Conservation (phyloP, 2,329 filamentous ascomycete species). For the Trichoderma sp. region DNA sequence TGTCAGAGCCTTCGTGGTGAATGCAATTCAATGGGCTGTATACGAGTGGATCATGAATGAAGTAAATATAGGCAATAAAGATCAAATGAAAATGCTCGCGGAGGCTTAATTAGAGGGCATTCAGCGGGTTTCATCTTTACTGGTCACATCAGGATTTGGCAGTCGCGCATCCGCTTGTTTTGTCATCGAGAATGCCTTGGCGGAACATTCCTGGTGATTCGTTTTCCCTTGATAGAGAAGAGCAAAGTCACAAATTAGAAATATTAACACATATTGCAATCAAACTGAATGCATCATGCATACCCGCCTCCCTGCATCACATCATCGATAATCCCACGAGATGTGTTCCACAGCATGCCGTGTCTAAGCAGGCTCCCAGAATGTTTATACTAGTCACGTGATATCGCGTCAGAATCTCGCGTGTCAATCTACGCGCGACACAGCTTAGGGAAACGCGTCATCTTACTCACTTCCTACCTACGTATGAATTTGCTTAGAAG, state of each 20-base stretch:
- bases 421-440: not conserved
- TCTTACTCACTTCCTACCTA: not conserved
- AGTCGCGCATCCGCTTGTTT: not conserved
- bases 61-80: conserved; percentile 34
- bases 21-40: conserved; percentile 87
- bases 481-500: not conserved
- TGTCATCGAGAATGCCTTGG: not conserved
- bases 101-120: not conserved
- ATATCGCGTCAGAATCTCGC: not conserved
- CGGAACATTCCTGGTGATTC: not conserved
- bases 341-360: not conserved
- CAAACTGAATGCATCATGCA: not conserved
- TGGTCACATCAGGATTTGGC: not conserved
- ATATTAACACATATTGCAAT: not conserved
- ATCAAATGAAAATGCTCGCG: not conserved
- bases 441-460: not conserved
- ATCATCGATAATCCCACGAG: not conserved
- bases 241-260: not conserved
- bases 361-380: not conserved
- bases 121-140: not conserved
- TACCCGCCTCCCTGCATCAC: not conserved
- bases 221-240: not conserved
- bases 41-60: conserved; percentile 84
- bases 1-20: conserved; percentile 83
- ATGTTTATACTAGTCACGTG: not conserved